phyloP scores from a whole-genome alignment of 2,329 filamentous ascomycete genomes.

The Helotiales sp. region DNA sequence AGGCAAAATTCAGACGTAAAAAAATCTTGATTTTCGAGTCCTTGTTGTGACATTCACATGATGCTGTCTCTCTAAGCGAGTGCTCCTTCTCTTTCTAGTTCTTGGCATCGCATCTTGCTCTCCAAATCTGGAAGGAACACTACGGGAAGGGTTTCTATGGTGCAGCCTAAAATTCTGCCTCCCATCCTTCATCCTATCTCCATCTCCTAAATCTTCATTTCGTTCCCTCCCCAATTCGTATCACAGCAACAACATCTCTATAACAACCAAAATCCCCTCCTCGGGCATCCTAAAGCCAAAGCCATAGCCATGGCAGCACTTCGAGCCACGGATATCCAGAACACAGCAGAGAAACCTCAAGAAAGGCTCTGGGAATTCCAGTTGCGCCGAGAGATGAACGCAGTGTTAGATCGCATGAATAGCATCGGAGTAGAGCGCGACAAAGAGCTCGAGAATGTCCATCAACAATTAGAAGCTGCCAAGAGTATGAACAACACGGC shows the following conservation, averaged over 20 bases:
- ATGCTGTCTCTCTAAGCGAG: constrained; percentile 7
- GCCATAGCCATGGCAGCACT: background rate
- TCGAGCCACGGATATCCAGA: background rate
- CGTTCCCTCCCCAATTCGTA: background rate
- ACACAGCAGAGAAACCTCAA: constrained; percentile 15
- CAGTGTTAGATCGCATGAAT: constrained; percentile 29
- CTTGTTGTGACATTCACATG: constrained; percentile 13
- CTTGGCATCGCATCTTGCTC: background rate
- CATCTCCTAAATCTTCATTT: background rate
- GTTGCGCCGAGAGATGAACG: constrained; percentile 36
- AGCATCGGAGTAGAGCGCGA: constrained; percentile 16
- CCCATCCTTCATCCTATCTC: background rate
- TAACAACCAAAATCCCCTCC: background rate
- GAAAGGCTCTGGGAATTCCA: constrained; percentile 35
- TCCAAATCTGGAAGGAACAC: background rate
- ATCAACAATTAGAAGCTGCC: constrained; percentile 21
- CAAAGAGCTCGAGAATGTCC: constrained; percentile 9
- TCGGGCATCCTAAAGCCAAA: too few species aligned
- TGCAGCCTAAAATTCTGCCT: background rate
- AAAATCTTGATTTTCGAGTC: background rate
- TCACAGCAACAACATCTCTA: background rate
- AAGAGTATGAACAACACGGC: constrained; percentile 11
- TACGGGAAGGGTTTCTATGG: too few species aligned
- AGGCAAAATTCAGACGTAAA: constrained; percentile 36
- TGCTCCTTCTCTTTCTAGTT: constrained; percentile 1